Evolutionary conservation across 192 early-diverging fungal genomes (phyloP).

Genomic region (Coemansia sp.): DNA sequence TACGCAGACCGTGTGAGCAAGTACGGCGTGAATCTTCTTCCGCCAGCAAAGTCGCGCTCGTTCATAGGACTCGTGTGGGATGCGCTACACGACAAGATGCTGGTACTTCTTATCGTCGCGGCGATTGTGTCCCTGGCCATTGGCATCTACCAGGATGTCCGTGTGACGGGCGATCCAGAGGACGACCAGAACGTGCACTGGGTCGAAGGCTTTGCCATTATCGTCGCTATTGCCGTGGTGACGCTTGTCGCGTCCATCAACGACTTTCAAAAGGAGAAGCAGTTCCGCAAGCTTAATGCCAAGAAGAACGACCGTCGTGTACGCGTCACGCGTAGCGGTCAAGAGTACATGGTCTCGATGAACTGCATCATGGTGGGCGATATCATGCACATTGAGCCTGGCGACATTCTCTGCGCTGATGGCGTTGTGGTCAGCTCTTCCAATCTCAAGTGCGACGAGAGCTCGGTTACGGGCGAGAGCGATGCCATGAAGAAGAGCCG

Average conservation of each 20-base stretch:
- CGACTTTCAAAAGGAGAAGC: conserved; percentile 80
- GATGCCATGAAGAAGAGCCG: conserved; percentile 77
- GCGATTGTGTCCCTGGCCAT: conserved; percentile 73
- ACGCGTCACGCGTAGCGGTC: conserved; percentile 68
- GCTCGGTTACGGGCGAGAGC: conserved; percentile 91
- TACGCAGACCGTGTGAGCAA: conserved; percentile 52
- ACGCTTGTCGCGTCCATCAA: conserved; percentile 72
- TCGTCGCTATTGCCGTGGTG: conserved; percentile 75
- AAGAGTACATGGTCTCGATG: conserved; percentile 62
- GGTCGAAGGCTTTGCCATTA: conserved; percentile 83
- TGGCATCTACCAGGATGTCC: conserved; percentile 77
- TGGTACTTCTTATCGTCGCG: conserved; percentile 71
- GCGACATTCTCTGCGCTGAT: conserved; percentile 90
- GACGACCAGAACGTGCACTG: conserved; percentile 57
- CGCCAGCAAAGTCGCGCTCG: conserved; percentile 60
- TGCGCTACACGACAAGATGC: conserved; percentile 73
- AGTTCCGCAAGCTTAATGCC: conserved; percentile 78
- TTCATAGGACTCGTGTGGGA: conserved; percentile 76
- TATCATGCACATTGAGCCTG: conserved; percentile 77
- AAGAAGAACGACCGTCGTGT: conserved; percentile 81
- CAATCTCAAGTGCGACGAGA: conserved; percentile 86
- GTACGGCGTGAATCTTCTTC: conserved; percentile 70
- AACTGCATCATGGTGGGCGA: conserved; percentile 87
- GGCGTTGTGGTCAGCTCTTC: conserved; percentile 77
- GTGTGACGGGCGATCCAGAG: conserved; percentile 37